Conservation (phyloP, 495 filamentous ascomycete genomes). For the Trichoderma asperelloides region DNA sequence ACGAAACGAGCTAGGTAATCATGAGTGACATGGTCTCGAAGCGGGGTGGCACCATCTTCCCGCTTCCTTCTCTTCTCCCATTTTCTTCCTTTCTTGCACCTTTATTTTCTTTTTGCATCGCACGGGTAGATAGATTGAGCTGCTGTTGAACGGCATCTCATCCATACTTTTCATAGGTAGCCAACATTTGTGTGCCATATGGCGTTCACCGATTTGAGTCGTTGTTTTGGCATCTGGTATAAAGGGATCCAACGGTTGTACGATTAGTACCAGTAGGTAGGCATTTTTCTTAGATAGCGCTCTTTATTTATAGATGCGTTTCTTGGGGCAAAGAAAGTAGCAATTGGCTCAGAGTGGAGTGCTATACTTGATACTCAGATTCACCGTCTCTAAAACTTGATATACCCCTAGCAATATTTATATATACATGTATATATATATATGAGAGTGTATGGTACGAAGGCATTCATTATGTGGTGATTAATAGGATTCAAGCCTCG, state of each 20-base stretch:
- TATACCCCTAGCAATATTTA: no score
- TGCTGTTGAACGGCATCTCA: slow-evolving; percentile 1
- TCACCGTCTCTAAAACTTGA: no score
- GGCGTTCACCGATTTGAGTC: not conserved
- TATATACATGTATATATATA: not conserved
- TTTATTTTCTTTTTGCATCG: not conserved
- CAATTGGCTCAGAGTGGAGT: no score
- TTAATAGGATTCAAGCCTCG: not conserved
- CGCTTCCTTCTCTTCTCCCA: not conserved
- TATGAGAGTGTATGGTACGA: not conserved
- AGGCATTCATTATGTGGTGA: not conserved
- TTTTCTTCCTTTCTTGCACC: not conserved
- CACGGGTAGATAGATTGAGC: not conserved
- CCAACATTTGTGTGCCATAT: not conserved
- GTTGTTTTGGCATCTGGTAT: not conserved
- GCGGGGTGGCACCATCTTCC: not conserved
- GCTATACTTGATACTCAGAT: no score
- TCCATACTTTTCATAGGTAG: not conserved
- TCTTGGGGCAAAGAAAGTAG: no score
- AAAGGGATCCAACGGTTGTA: not conserved
- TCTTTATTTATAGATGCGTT: no score
- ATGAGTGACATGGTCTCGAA: not conserved
- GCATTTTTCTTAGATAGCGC: not conserved
- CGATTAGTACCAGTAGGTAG: not conserved
- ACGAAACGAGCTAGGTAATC: not conserved